These are phyloP conservation scores for Linum trigynum DNA, from an alignment of 345 rosid genomes.

Conservation along the genomic window DNA sequence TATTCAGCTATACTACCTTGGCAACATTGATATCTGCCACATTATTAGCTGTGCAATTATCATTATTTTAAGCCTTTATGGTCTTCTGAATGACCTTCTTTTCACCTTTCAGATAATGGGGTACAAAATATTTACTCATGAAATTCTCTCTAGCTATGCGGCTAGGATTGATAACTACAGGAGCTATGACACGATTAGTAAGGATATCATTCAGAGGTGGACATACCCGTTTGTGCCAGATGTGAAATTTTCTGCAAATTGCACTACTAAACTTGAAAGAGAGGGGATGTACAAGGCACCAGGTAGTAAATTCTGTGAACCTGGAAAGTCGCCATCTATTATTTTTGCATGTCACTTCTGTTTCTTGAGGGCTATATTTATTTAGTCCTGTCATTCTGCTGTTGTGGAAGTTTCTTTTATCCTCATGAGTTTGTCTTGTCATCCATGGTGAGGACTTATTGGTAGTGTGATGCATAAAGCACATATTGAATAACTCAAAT, in stretches of 20 bases:
- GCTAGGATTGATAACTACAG: constrained; percentile 83
- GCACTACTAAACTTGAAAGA: constrained; percentile 54
- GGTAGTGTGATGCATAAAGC: neutral
- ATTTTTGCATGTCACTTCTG: neutral
- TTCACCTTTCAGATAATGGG: constrained; percentile 74
- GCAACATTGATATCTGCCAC: neutral
- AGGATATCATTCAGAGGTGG: constrained; percentile 99
- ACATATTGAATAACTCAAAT: neutral
- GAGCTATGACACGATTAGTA: constrained; percentile 81
- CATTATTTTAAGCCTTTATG: neutral
- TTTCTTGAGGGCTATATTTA: neutral
- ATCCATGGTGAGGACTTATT: neutral
- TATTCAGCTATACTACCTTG: neutral
- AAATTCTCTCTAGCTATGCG: constrained; percentile 86
- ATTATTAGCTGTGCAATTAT: neutral
- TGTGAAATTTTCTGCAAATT: constrained; percentile 54
- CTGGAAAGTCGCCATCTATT: neutral
- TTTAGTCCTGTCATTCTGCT: neutral
- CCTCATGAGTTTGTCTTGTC: neutral
- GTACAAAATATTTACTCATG: constrained; percentile 89
- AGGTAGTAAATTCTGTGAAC: constrained; percentile 28
- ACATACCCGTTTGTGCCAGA: constrained; percentile 91
- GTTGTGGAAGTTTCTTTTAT: neutral
- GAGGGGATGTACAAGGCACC: constrained; percentile 67
- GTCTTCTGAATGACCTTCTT: constrained; percentile 7